Base-by-base conservation (phyloP, 768 basidiomycete genomes). In the Hypholoma fasciculare region DNA sequence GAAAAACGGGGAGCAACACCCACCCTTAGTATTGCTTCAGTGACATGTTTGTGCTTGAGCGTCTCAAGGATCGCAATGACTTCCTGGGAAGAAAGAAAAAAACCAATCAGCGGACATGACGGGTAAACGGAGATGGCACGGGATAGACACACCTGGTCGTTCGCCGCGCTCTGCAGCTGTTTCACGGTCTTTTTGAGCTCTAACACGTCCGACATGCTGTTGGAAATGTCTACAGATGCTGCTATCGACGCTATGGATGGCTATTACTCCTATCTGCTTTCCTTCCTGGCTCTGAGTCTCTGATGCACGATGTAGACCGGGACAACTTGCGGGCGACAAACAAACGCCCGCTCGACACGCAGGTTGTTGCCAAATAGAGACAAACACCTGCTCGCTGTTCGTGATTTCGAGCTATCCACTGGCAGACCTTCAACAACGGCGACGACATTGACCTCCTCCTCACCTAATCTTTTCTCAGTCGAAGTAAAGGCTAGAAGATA, bases 111-210 rank as follows among this genome's bases (percentile, higher is more conserved):
- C 61, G 75, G 65, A 63, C 30, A 34, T 34, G 64, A 58, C 60
- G 67, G 68, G 70, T 65, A 72, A 70, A 78, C 71, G 72, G 73
- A 67, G 68, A 70, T 66, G 68, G 69, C 69, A 54, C 36, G 59
- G 72, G 69, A 65, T 67, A 56, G 16, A 61, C 70, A 54, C 63
- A 72, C 71, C 71, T 67, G 65, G 34, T 72, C 71, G 56, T 74
- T 79, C 62, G 82, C 74, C 60, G 85, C 78, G 67, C 72, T 82
- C 78, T 90, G 87, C 64, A 92, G 78, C 78, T 86, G 82, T 80
- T 91, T 92, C 53, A 88, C 89, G 72, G 89, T 84, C 73, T 84
- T 87, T 81, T 85, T 90, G 75, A 92, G 79, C 76, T 91, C 89
- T 69, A 76, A 73, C 70, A 79, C 76, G 47, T 77, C 76, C 66